A percentile compares a stretch with the other conserved stretches of the same genome.
These are phyloP conservation scores for Pseudonitzschia multiseries DNA, from an alignment of 108 stramenopile species.

Conservation along the genomic window DNA sequence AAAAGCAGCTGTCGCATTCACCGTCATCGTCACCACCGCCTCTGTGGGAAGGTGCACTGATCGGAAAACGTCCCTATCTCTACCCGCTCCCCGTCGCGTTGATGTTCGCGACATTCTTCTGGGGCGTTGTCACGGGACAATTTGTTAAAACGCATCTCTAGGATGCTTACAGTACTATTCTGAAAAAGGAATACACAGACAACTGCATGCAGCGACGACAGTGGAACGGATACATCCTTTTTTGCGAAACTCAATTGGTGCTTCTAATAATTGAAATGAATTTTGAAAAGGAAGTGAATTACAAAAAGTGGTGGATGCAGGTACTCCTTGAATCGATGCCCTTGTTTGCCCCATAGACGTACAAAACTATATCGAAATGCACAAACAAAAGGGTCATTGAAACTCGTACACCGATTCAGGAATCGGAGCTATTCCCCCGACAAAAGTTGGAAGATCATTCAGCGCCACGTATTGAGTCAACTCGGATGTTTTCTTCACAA, in stretches of 20 bases:
- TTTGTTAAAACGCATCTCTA: background rate
- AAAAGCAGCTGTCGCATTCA: background rate
- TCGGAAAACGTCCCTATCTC: constrained; percentile 16
- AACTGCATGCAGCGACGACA: background rate
- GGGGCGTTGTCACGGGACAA: constrained; percentile 17
- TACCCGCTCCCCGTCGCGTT: constrained; percentile 22
- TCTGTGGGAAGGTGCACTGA: constrained; percentile 17
- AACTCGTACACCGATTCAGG: constrained; percentile 19
- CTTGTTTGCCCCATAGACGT: too few species aligned
- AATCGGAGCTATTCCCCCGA: constrained; percentile 41
- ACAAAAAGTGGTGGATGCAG: background rate
- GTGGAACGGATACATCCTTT: background rate
- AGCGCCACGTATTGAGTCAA: constrained; percentile 45
- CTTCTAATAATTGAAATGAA: background rate
- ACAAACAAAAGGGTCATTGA: background rate
- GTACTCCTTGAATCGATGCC: too few species aligned
- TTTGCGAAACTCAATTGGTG: background rate
- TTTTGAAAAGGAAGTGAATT: background rate
- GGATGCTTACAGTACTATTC: too few species aligned
- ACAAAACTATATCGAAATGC: background rate
- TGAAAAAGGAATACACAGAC: too few species aligned
- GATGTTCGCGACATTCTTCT: constrained; percentile 13
- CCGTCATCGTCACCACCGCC: background rate
- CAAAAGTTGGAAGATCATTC: constrained; percentile 46
- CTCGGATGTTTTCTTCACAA: constrained; percentile 34